A percentile compares a stretch with the other conserved stretches of the same genome.
phyloP scores from a whole-genome alignment of 2,329 filamentous ascomycete genomes.

The Fusarium musae region DNA sequence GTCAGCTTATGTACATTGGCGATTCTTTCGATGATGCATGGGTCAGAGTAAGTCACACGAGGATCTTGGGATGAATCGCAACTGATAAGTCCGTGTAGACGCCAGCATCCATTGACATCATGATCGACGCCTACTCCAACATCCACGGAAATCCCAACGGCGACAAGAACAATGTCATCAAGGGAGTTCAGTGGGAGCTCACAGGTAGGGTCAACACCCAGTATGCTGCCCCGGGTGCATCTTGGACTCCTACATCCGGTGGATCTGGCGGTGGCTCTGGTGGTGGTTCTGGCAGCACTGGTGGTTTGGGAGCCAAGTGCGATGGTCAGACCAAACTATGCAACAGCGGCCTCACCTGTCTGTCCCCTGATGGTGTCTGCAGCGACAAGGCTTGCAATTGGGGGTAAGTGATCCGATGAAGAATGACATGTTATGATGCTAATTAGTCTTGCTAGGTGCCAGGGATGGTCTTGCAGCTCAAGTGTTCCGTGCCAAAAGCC shows the following conservation, averaged over 20 bases:
- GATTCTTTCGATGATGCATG: neutral
- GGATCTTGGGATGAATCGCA: accelerated
- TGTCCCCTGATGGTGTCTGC: neutral
- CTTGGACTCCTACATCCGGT: neutral
- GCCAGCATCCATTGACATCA: neutral
- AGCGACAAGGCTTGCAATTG: neutral
- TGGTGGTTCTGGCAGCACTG: neutral
- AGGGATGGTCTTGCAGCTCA: neutral
- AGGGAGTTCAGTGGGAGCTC: neutral
- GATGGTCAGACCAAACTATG: neutral
- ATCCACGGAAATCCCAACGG: neutral
- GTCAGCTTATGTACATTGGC: neutral
- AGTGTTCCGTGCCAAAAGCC: neutral
- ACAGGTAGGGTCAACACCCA: neutral
- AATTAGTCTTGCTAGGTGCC: neutral
- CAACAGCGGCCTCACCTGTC: neutral
- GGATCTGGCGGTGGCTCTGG: neutral
- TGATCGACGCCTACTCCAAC: neutral
- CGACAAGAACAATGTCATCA: neutral
- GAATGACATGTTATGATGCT: accelerated
- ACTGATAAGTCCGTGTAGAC: neutral
- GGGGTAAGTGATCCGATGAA: neutral
- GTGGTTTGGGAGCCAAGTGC: neutral
- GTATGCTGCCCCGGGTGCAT: neutral
- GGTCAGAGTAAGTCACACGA: neutral